A percentile compares a stretch with the other conserved stretches of the same genome.
Evolutionary conservation across 2,329 filamentous ascomycete genomes (phyloP).

Genomic region (Arthrobotrys conoides): DNA sequence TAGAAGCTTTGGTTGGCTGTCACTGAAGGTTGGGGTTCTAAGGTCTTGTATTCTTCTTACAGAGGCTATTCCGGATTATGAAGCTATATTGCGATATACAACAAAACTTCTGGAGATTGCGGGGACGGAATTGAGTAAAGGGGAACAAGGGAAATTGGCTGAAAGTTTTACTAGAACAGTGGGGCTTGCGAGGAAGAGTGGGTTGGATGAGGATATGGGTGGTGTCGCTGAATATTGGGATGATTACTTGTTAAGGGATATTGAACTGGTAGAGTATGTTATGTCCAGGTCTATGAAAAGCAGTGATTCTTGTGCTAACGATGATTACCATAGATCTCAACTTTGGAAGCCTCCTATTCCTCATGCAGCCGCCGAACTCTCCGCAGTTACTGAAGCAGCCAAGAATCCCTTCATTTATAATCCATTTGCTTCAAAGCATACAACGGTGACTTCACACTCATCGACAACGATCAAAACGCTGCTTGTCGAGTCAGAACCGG

Average conservation of each 20-base stretch:
- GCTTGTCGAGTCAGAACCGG: slow-evolving; percentile 82
- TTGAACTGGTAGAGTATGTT: slow-evolving; percentile 73
- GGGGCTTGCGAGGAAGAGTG: slow-evolving; percentile 80
- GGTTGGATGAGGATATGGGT: slow-evolving; percentile 71
- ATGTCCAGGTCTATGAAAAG: too few relatives aligned
- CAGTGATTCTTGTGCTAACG: not conserved
- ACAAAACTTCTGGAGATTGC: slow-evolving; percentile 85
- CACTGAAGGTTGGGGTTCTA: slow-evolving; percentile 87
- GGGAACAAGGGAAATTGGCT: slow-evolving; percentile 87
- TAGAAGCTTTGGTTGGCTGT: slow-evolving; percentile 78
- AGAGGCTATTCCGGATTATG: slow-evolving; percentile 91
- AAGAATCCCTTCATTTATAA: slow-evolving; percentile 94
- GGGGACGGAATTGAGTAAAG: slow-evolving; percentile 80
- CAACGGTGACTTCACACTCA: slow-evolving; percentile 72
- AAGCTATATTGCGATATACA: slow-evolving; percentile 89
- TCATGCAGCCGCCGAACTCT: slow-evolving; percentile 73
- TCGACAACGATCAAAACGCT: slow-evolving; percentile 72
- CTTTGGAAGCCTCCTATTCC: slow-evolving; percentile 74
- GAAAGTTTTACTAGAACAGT: slow-evolving; percentile 90
- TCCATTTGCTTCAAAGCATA: slow-evolving; percentile 80
- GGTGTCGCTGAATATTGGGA: slow-evolving; percentile 94
- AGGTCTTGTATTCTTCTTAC: slow-evolving; percentile 93
- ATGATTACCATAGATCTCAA: slow-evolving; percentile 50
- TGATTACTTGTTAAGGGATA: slow-evolving; percentile 86
- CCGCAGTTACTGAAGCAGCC: slow-evolving; percentile 67